Percentiles rank a stretch among this genome's conserved stretches.
Conservation (phyloP, 495 filamentous ascomycete species). For the Podospora bellae-mahoneyi region DNA sequence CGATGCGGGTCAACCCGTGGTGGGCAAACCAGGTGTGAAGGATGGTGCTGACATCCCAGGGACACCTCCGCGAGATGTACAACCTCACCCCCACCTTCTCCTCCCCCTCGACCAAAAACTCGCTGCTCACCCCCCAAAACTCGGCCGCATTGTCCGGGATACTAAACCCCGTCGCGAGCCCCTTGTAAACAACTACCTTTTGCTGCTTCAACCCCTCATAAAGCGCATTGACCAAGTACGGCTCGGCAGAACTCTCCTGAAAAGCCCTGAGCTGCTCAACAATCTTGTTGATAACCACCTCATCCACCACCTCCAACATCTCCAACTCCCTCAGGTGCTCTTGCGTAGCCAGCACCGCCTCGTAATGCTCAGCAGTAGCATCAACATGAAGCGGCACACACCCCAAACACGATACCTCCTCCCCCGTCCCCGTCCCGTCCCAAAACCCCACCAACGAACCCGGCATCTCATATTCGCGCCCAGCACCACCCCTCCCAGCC, state of each 20-base stretch:
- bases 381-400: constrained; percentile 23
- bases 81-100: constrained; percentile 15
- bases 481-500: not conserved
- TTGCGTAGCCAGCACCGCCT: constrained; percentile 23
- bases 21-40: constrained; percentile 32
- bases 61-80: constrained; percentile 26
- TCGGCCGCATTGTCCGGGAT: constrained; percentile 23
- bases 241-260: constrained; percentile 13
- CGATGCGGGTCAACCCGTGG: constrained; percentile 21
- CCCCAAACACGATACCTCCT: constrained; percentile 17
- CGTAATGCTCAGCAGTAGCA: constrained; percentile 19
- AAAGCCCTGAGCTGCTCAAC: constrained; percentile 21
- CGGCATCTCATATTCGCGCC: not conserved
- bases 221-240: constrained; percentile 16
- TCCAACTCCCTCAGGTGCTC: constrained; percentile 22
- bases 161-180: constrained; percentile 28
- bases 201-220: constrained; percentile 20
- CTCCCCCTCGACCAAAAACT: not conserved
- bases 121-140: constrained; percentile 28
- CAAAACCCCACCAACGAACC: constrained; percentile 22
- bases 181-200: constrained; percentile 23
- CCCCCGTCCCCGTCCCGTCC: constrained; percentile 18
- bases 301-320: constrained; percentile 26
- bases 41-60: constrained; percentile 24
- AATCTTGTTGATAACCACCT: constrained; percentile 20